Base-by-base conservation (phyloP, 768 basidiomycete species). In the Suillus tomentosus region DNA sequence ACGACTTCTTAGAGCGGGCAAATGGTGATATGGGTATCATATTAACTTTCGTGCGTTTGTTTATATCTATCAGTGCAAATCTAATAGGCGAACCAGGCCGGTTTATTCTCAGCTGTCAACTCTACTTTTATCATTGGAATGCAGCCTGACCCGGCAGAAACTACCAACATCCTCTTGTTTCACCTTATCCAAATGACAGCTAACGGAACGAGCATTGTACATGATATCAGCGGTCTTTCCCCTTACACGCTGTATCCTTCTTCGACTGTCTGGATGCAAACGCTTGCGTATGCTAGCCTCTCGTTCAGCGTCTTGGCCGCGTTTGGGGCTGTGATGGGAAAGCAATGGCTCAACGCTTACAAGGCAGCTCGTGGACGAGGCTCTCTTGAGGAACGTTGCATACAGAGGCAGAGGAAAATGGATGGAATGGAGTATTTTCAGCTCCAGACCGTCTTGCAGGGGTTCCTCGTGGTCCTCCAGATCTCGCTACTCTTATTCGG, bases 51-150 rank as follows among this genome's bases (percentile, higher is more conserved):
- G 70, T 71, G 54, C 17, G 70, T 62, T 13, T 31, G 9, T 10
- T 6, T 3, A 10, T 7, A 22, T n/a, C 24, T 40, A 15, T 61
- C 19, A 24, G 24, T 24, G 7, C 55, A 56, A 24, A n/a, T 14
- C 47, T 42, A 37, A 45, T 22, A n/a, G 17, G 10, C n/a, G 9
- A 34, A 15, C 3, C 27, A 80, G 79, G 74, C 76, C 40, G 79
- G 79, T 73, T 70, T 80, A 31, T 80, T 80, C 64, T 77, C 78
- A 15, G 74, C 77, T 3, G 74, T 71, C 2, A 72, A 78, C 10
- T 76, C 74, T 2, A 70, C 79, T 0, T 80, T 80, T 56, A 72
- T 77, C 3, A 68, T 78, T 10, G 77, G 78, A 62, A 77, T 77
- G 15, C 51, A 53, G 17, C 69, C 68, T 54, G 69, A 79, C 51